Conservation (phyloP, 805 yeast genomes). For the Ogataea trehalophila region DNA sequence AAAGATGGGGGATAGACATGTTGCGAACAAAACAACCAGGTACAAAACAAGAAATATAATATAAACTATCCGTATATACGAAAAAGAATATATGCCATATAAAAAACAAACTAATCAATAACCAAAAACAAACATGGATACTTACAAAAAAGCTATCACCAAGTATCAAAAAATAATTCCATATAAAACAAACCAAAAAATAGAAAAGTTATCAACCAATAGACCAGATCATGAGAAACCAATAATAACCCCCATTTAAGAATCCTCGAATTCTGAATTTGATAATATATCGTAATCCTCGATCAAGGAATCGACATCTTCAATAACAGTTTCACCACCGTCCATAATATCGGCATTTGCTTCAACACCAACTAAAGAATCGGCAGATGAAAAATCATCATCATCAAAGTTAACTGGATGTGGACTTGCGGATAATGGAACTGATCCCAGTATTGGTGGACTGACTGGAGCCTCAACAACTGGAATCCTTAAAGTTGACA, state of each 20-base stretch:
- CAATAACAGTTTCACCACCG: neutral
- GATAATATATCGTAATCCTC: constrained; percentile 24
- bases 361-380: neutral
- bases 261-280: constrained; percentile 15
- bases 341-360: neutral
- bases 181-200: neutral
- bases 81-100: no score
- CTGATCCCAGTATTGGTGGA: neutral
- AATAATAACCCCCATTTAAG: neutral
- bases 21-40: no score
- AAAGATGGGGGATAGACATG: no score
- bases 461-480: no score
- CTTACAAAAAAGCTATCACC: no score
- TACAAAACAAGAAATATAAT: no score
- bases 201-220: neutral
- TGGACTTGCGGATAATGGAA: neutral
- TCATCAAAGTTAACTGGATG: neutral
- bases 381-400: neutral
- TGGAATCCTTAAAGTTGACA: neutral
- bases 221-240: neutral
- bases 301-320: constrained; percentile 4
- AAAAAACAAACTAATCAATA: no score
- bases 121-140: neutral
- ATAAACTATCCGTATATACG: no score
- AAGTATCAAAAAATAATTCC: neutral